Conservation (phyloP, 495 filamentous ascomycete genomes). For the Hyaloscypha bicolor region DNA sequence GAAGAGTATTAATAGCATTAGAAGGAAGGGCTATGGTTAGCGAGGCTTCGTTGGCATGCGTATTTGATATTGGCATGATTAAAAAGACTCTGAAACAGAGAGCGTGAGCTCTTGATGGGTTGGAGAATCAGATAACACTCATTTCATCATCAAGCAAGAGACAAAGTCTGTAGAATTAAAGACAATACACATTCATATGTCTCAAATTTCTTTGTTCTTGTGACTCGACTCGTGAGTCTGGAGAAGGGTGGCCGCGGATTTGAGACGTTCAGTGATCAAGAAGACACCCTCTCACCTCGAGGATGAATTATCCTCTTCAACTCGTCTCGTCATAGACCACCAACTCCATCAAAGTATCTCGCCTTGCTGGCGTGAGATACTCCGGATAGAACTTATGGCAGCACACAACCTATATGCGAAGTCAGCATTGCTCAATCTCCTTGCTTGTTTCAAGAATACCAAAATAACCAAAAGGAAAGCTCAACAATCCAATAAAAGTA, state of each 20-base stretch:
- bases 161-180: conserved; percentile 8
- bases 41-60: background rate
- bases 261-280: background rate
- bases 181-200: background rate
- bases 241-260: background rate
- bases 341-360: conserved; percentile 20
- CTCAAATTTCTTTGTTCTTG: background rate
- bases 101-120: background rate
- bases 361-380: conserved; percentile 13
- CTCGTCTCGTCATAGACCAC: conserved; percentile 10
- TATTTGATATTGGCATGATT: background rate
- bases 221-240: too few relatives aligned
- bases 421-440: too few relatives aligned
- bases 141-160: background rate
- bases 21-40: background rate
- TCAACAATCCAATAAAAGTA: background rate
- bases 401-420: conserved; percentile 9
- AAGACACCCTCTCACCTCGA: background rate
- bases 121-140: conserved; percentile 5
- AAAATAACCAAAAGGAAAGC: background rate
- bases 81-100: background rate
- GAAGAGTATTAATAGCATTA: background rate
- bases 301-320: background rate
- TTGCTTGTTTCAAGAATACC: background rate
- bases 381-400: conserved; percentile 18